phyloP scores from a whole-genome alignment of 768 basidiomycete species.

The Nevesoporus exiguus region DNA sequence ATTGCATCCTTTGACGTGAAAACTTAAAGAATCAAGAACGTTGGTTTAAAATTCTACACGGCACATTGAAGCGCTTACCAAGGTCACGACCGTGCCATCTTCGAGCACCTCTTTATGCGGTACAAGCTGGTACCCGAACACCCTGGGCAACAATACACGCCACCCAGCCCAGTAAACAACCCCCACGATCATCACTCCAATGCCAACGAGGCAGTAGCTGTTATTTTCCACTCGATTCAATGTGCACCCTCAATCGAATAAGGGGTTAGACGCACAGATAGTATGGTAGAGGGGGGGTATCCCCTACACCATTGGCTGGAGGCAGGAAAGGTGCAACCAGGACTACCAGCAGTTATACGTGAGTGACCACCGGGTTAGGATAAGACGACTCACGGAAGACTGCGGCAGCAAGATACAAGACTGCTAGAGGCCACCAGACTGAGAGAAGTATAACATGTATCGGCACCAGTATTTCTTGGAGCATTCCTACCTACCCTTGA shows the following conservation, averaged over 20 bases:
- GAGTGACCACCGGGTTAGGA: constrained; percentile 5
- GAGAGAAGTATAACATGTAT: not conserved
- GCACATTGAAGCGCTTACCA: not conserved
- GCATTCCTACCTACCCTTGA: constrained; percentile 41
- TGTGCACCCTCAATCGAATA: constrained; percentile 27
- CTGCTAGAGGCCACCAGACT: constrained; percentile 56
- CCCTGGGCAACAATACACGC: constrained; percentile 39
- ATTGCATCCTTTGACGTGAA: not conserved
- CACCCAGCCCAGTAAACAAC: constrained; percentile 17
- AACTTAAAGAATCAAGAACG: not conserved
- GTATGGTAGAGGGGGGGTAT: constrained; percentile 59
- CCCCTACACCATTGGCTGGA: constrained; percentile 52
- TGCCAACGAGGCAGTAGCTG: constrained; percentile 54
- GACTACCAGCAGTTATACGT: constrained; percentile 31
- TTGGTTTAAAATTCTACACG: not conserved
- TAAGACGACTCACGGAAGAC: constrained; percentile 42
- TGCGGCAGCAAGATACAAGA: constrained; percentile 52
- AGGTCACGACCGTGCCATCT: constrained; percentile 52
- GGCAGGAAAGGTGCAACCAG: constrained; percentile 53
- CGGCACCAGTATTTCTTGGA: not conserved
- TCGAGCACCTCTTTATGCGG: constrained; percentile 44
- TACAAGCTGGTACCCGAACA: constrained; percentile 47
- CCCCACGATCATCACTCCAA: constrained; percentile 44
- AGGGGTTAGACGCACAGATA: constrained; percentile 37
- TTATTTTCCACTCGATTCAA: not conserved